Evolutionary conservation across 805 yeast genomes (phyloP), one percentile per base, ranked within the genome.

Genomic region (Starmerella sp.): DNA sequence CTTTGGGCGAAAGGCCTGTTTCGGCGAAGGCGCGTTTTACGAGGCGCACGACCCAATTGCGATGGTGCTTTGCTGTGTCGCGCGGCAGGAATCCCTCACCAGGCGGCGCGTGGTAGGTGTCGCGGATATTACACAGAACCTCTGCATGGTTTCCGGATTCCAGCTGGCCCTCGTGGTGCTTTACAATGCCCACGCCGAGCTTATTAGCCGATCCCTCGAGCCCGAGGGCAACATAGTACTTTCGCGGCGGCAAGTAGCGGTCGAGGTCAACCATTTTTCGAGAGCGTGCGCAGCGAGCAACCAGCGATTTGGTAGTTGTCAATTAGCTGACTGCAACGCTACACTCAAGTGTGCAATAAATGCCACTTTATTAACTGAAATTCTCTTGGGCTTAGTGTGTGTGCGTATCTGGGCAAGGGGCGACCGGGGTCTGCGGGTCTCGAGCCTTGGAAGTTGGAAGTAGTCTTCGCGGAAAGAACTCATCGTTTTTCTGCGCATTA

Each of bases 41-140:
- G 28, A 90, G 70, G 55, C 97, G 70, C 0, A 86, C 90, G 28
- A 83, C 95, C 96, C 96, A 91, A 69, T 88, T 87, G 44, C 97
- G 72, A 68, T 93, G 99, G 67, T 93, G 98, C 61, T 96, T 76
- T 5, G 98, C 97, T 0, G 97, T 89, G 65, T 93, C 99, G 57
- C 97, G 71, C 1, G 99, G 99, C 45, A 93, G 70, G 63, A 93
- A 93, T 1, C 98, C 99, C 70, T 93, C 97, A 1, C 99, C 99
- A 1, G 97, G 96, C 8, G 99, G 98, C 0, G 97, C 84, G 35
- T 86, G 75, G 66, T 91, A 93, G 0, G 99, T 93, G 68, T 93
- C 96, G 74, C 99, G 78, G 41, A 93, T 81, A 69, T 93, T 93
- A n/a, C 95, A 73, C 36, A 93, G 73, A 1, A 93, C 85, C 56